phyloP scores from a whole-genome alignment of 2,329 filamentous ascomycete species.

The Pseudopyricularia javanii region DNA sequence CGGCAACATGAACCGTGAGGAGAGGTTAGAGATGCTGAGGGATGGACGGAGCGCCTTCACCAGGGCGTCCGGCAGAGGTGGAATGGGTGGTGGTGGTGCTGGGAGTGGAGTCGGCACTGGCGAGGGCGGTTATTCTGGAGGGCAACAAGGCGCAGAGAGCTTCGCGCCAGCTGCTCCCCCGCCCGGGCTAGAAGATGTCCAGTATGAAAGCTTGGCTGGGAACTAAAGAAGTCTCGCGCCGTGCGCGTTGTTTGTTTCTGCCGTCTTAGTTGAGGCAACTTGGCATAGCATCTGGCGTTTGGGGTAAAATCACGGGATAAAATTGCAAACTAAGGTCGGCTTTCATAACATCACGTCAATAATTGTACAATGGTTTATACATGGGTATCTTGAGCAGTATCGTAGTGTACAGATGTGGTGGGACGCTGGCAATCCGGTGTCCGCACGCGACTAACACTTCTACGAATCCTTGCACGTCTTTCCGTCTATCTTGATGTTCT shows the following conservation, averaged over 20 bases:
- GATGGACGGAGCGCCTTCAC: conserved; percentile 56
- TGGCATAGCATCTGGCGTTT: background rate
- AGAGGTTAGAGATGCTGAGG: conserved; percentile 67
- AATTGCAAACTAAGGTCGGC: background rate
- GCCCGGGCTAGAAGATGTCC: conserved; percentile 64
- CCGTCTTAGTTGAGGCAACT: background rate
- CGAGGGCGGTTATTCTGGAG: conserved; percentile 11
- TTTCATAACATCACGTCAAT: background rate
- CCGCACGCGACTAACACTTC: too few relatives aligned
- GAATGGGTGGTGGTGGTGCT: conserved; percentile 19
- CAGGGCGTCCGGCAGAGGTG: conserved; percentile 21
- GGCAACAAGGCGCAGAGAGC: conserved; percentile 14
- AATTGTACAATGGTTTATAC: background rate
- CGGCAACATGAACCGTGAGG: conserved; percentile 80
- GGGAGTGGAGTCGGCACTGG: conserved; percentile 14
- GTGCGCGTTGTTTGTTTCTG: background rate
- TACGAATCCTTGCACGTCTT: conserved; percentile 13
- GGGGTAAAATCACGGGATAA: background rate
- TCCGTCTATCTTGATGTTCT: conserved; percentile 17
- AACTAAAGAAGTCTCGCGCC: conserved; percentile 14
- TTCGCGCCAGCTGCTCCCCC: conserved; percentile 54
- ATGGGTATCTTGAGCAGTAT: conserved; percentile 2
- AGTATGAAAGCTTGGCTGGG: conserved; percentile 77
- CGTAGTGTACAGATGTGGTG: background rate
- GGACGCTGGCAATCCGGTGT: background rate